Conservation (phyloP, 2,329 filamentous ascomycete genomes). For the Penicillium digitatum region DNA sequence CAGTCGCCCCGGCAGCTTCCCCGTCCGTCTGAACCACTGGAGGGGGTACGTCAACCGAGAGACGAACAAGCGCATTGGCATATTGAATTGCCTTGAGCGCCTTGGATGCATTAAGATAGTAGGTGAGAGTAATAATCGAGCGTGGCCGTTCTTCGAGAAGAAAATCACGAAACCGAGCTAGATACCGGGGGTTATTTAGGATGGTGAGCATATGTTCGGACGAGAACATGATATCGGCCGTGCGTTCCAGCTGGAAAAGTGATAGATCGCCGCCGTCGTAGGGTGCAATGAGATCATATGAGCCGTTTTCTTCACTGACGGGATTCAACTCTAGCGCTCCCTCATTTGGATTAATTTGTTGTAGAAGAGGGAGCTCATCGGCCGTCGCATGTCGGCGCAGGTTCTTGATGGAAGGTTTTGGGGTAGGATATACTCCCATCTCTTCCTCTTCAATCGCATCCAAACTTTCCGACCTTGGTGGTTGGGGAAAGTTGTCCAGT, state of each 20-base stretch:
- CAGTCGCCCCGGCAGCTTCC: slow-evolving; percentile 49
- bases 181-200: slow-evolving; percentile 59
- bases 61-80: slow-evolving; percentile 63
- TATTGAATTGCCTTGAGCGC: slow-evolving; percentile 67
- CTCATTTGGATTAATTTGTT: slow-evolving; percentile 26
- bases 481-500: slow-evolving; percentile 24
- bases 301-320: slow-evolving; percentile 31
- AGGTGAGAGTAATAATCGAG: slow-evolving; percentile 63
- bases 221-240: slow-evolving; percentile 64
- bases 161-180: slow-evolving; percentile 65
- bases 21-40: slow-evolving; percentile 55
- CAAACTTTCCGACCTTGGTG: slow-evolving; percentile 16
- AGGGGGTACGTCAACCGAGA: slow-evolving; percentile 52
- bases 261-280: slow-evolving; percentile 27
- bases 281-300: slow-evolving; percentile 37
- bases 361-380: slow-evolving; percentile 29
- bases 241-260: slow-evolving; percentile 56
- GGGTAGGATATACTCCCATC: slow-evolving; percentile 13
- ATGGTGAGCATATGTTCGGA: slow-evolving; percentile 62
- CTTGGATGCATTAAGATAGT: slow-evolving; percentile 69
- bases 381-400: slow-evolving; percentile 26
- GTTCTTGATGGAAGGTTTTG: slow-evolving; percentile 25
- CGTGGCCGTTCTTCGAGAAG: slow-evolving; percentile 56
- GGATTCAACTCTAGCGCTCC: slow-evolving; percentile 28
- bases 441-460: slow-evolving; percentile 17